These are phyloP conservation scores for Lentinula boryana DNA, from an alignment of 768 basidiomycete species.

Conservation along the genomic window DNA sequence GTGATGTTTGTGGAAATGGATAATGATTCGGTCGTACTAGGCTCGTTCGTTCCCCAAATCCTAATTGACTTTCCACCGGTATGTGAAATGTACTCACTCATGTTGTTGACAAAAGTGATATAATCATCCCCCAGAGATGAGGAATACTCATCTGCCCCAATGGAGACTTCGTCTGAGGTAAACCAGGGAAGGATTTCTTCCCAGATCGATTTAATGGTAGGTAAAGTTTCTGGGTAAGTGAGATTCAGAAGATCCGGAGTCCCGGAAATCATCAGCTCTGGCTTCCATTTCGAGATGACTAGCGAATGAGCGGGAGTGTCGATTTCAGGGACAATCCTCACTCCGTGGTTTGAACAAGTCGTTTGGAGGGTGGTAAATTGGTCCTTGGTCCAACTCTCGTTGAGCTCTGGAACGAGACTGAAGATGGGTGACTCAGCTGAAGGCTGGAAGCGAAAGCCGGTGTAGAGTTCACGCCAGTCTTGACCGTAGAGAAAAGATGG, in stretches of 20 bases:
- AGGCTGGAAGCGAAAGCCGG: constrained; percentile 36
- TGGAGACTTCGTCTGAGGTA: constrained; percentile 32
- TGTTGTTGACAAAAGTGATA: constrained; percentile 34
- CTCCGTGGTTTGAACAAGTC: constrained; percentile 29
- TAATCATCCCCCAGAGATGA: constrained; percentile 32
- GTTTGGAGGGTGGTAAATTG: constrained; percentile 27
- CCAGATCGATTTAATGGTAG: constrained; percentile 37
- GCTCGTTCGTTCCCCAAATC: constrained; percentile 36
- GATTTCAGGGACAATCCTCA: constrained; percentile 35
- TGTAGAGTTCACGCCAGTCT: constrained; percentile 33
- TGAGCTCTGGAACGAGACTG: constrained; percentile 28
- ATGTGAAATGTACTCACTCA: constrained; percentile 28
- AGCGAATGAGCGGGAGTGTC: constrained; percentile 40
- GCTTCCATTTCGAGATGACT: constrained; percentile 39
- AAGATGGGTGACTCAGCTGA: constrained; percentile 23
- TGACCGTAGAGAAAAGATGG: constrained; percentile 13
- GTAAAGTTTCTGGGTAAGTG: constrained; percentile 34
- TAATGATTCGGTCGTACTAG: constrained; percentile 21
- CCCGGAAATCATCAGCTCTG: constrained; percentile 27
- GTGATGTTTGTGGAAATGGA: constrained; percentile 33
- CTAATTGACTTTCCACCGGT: constrained; percentile 31
- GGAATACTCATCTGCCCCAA: constrained; percentile 40
- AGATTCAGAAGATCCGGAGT: constrained; percentile 31
- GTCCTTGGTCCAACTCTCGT: constrained; percentile 33
- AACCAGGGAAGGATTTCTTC: constrained; percentile 33